phyloP scores from a whole-genome alignment of 257 asterid genomes.

The Nicotiana otophora region DNA sequence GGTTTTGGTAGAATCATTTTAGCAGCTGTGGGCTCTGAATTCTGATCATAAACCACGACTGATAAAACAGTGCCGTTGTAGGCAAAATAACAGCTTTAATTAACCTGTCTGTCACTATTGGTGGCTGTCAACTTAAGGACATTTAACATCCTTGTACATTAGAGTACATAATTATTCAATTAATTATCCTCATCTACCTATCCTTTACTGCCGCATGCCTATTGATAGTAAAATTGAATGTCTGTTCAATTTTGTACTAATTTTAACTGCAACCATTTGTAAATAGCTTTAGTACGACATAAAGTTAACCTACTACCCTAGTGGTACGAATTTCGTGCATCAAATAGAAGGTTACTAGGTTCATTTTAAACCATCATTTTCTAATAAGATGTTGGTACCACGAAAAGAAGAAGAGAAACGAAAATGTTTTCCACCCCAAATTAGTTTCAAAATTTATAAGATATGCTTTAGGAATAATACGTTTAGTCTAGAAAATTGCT shows the following conservation, averaged over 20 bases:
- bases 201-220: not conserved
- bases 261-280: not conserved
- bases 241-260: not conserved
- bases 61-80: not conserved
- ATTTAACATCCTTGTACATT: not conserved
- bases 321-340: not conserved
- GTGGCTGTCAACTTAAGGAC: slow-evolving; percentile 6
- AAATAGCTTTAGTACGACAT: not conserved
- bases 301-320: not conserved
- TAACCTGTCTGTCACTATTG: slow-evolving; percentile 7
- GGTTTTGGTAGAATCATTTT: not conserved
- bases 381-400: not conserved
- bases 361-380: not conserved
- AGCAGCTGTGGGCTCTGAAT: not conserved
- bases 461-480: not conserved
- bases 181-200: slow-evolving; percentile 2
- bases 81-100: not conserved
- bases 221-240: not conserved
- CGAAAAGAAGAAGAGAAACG: not conserved
- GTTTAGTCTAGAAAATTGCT: not conserved
- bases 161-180: not conserved
- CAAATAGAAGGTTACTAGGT: not conserved
- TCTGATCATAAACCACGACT: not conserved
- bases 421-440: too few species aligned
- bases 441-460: too few species aligned